Conservation (phyloP, 1,139 yeast species). For the Sugiyamaella neomexicana region DNA sequence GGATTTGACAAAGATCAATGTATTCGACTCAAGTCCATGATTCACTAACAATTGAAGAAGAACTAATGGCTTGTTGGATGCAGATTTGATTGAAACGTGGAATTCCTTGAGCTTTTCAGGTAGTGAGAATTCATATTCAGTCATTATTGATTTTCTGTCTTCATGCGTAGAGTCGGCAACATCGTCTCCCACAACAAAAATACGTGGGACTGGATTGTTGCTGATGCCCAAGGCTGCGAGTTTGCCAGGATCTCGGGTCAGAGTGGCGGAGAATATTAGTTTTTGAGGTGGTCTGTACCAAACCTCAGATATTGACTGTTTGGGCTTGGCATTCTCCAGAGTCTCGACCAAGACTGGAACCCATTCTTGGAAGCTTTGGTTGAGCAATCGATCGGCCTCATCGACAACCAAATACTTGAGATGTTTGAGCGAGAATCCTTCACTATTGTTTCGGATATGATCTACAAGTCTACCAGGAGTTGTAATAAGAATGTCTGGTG, state of each 20-base stretch:
- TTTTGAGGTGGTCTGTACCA: constrained; percentile 49
- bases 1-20: constrained; percentile 73
- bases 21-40: constrained; percentile 39
- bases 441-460: constrained; percentile 53
- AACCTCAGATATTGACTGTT: constrained; percentile 16
- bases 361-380: constrained; percentile 95
- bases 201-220: constrained; percentile 66
- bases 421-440: constrained; percentile 44
- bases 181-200: constrained; percentile 59
- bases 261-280: constrained; percentile 86
- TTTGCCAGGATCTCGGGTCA: constrained; percentile 90
- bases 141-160: constrained; percentile 40
- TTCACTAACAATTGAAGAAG: constrained; percentile 55
- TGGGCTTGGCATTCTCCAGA: constrained; percentile 40
- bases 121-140: constrained; percentile 51
- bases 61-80: constrained; percentile 66
- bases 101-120: constrained; percentile 42
- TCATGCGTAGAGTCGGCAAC: constrained; percentile 27
- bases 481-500: constrained; percentile 76
- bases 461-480: constrained; percentile 97
- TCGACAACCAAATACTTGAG: constrained; percentile 78
- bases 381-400: constrained; percentile 90
- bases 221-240: constrained; percentile 64
- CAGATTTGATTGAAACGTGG: constrained; percentile 32
- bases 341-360: constrained; percentile 61